A percentile compares a stretch with the other conserved stretches of the same genome.
phyloP scores from a whole-genome alignment of 2,329 filamentous ascomycete species.

The Cercospora sp. region DNA sequence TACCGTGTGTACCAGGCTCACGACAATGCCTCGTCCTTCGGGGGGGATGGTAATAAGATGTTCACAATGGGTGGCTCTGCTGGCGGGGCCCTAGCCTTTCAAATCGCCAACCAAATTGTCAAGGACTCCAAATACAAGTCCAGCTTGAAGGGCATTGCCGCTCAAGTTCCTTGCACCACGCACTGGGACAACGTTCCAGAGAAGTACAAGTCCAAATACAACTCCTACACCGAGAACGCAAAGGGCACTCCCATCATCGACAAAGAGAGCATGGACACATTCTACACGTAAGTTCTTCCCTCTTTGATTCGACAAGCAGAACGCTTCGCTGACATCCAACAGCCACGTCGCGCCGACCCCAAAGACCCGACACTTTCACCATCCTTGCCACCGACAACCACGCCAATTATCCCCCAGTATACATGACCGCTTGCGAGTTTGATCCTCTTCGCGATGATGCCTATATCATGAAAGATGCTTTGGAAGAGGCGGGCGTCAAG shows the following conservation, averaged over 20 bases:
- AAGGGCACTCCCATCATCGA: conserved; percentile 29
- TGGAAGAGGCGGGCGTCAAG: conserved; percentile 45
- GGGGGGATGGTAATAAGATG: conserved; percentile 27
- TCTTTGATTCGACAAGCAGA: too few relatives aligned
- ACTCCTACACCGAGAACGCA: conserved; percentile 27
- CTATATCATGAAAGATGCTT: conserved; percentile 52
- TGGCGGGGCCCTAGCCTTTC: conserved; percentile 30
- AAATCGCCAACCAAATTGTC: conserved; percentile 28
- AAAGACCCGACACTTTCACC: conserved; percentile 27
- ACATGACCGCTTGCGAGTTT: conserved; percentile 54
- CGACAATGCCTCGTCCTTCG: conserved; percentile 30
- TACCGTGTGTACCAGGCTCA: conserved; percentile 20
- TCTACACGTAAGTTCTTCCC: conserved; percentile 27
- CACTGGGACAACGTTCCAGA: conserved; percentile 33
- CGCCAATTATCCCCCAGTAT: conserved; percentile 47
- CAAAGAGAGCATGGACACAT: conserved; percentile 30
- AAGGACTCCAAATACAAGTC: conserved; percentile 28
- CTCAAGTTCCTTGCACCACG: conserved; percentile 42
- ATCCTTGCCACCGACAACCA: conserved; percentile 28
- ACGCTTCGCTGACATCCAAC: not conserved
- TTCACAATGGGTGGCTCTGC: conserved; percentile 36
- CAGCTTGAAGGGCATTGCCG: conserved; percentile 38
- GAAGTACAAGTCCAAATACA: conserved; percentile 31
- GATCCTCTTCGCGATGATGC: conserved; percentile 56
- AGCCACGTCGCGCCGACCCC: conserved; percentile 27